phyloP scores from a whole-genome alignment of 345 rosid species.

The Combretum micranthum region DNA sequence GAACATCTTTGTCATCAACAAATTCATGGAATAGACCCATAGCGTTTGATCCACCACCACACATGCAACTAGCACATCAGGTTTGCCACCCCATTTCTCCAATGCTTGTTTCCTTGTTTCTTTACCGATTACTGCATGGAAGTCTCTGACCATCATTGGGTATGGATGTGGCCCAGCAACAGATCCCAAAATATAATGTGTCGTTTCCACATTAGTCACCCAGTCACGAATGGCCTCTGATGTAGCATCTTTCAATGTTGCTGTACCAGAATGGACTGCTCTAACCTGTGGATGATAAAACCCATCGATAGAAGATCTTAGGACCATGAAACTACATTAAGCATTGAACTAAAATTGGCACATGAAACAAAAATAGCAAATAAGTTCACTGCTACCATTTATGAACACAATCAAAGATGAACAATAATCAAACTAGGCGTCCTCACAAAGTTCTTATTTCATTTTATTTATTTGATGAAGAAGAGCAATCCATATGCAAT shows the following conservation, averaged over 20 bases:
- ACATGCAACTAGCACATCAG: constrained; percentile 87
- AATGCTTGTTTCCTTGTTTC: constrained; percentile 82
- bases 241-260: constrained; percentile 66
- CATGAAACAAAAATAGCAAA: neutral
- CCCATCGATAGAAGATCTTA: neutral
- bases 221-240: constrained; percentile 80
- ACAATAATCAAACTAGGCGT: neutral
- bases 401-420: too few relatives aligned
- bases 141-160: constrained; percentile 95
- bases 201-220: constrained; percentile 93
- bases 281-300: constrained; percentile 41
- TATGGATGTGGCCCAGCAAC: constrained; percentile 99
- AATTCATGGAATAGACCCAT: constrained; percentile 96
- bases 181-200: constrained; percentile 92
- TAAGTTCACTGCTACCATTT: neutral
- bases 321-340: neutral
- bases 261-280: constrained; percentile 68
- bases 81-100: constrained; percentile 96
- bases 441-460: neutral
- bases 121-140: constrained; percentile 84
- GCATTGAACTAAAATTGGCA: neutral
- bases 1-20: constrained; percentile 60
- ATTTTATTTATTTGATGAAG: too few relatives aligned
- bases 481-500: too few relatives aligned
- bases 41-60: constrained; percentile 96